A percentile compares a stretch with the other conserved stretches of the same genome.
Evolutionary conservation across 805 yeast genomes (phyloP).

Genomic region (Sugiyamaella marilandica): DNA sequence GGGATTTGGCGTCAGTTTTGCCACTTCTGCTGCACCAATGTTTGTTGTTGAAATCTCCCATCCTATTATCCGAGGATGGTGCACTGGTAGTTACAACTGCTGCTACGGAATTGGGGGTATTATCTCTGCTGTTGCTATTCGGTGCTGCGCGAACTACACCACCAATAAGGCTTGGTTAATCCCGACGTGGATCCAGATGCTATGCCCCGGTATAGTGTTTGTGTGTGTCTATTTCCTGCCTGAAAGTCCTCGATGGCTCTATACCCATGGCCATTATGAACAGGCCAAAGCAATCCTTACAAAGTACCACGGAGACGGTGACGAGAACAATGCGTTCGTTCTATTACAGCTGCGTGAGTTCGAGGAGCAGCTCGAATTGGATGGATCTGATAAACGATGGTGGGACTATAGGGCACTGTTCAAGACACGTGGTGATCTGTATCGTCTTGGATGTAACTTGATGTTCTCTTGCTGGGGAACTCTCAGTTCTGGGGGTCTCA

Average conservation of each 20-base stretch:
- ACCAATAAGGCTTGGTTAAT: conserved; percentile 6
- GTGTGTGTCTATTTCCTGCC: not conserved
- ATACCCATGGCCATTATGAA: conserved; percentile 56
- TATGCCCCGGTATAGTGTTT: conserved; percentile 8
- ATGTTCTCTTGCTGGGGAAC: conserved; percentile 12
- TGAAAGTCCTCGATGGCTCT: conserved; percentile 81
- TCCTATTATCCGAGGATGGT: conserved; percentile 9
- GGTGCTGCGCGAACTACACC: conserved; percentile 1
- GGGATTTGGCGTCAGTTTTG: conserved; percentile 10
- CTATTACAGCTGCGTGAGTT: conserved; percentile 16
- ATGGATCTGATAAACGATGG: conserved; percentile 10
- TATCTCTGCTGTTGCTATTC: conserved; percentile 9
- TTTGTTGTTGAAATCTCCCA: conserved; percentile 12
- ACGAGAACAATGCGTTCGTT: conserved; percentile 9
- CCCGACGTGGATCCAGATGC: conserved; percentile 12
- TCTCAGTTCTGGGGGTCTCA: conserved; percentile 10
- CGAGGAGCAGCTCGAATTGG: conserved; percentile 11
- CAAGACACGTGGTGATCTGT: conserved; percentile 9
- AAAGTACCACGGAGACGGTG: not conserved
- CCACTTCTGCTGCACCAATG: conserved; percentile 11
- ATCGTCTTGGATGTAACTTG: conserved; percentile 13
- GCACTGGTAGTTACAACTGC: conserved; percentile 13
- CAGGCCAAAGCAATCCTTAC: conserved; percentile 43
- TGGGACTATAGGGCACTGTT: conserved; percentile 17
- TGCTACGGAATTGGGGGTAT: conserved; percentile 33